Percentiles rank a stretch among this genome's conserved stretches.
Evolutionary conservation across 805 yeast genomes (phyloP).

Genomic region (Jamesozyma piceae): DNA sequence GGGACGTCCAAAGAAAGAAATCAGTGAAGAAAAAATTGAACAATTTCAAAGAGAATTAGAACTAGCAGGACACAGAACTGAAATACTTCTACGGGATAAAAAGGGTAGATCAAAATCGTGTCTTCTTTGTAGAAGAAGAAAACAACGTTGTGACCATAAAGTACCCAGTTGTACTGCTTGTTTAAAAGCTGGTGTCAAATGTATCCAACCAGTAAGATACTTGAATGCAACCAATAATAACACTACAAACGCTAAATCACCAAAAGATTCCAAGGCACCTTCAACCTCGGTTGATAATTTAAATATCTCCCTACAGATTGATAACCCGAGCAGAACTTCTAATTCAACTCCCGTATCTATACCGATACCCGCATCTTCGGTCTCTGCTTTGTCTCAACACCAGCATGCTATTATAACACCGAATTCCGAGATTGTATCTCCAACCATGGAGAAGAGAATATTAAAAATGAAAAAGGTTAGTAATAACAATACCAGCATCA

Average conservation of each 20-base stretch:
- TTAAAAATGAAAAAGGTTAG: background rate
- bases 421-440: background rate
- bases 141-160: conserved; percentile 58
- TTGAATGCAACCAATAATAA: conserved; percentile 9
- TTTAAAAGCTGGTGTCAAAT: conserved; percentile 50
- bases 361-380: background rate
- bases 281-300: background rate
- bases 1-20: conserved; percentile 31
- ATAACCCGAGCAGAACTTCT: background rate
- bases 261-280: background rate
- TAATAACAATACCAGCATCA: background rate
- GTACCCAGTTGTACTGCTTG: conserved; percentile 59
- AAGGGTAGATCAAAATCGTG: conserved; percentile 52
- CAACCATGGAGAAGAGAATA: background rate
- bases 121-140: conserved; percentile 45
- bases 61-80: conserved; percentile 27
- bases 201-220: conserved; percentile 57
- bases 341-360: background rate
- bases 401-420: no score
- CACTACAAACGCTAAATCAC: background rate
- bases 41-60: conserved; percentile 28
- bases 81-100: conserved; percentile 32
- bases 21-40: conserved; percentile 30
- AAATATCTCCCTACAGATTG: background rate
- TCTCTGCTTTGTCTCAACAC: background rate